phyloP scores from a whole-genome alignment of 164 flowering plant species.

The Chloranthus sessilifolius region DNA sequence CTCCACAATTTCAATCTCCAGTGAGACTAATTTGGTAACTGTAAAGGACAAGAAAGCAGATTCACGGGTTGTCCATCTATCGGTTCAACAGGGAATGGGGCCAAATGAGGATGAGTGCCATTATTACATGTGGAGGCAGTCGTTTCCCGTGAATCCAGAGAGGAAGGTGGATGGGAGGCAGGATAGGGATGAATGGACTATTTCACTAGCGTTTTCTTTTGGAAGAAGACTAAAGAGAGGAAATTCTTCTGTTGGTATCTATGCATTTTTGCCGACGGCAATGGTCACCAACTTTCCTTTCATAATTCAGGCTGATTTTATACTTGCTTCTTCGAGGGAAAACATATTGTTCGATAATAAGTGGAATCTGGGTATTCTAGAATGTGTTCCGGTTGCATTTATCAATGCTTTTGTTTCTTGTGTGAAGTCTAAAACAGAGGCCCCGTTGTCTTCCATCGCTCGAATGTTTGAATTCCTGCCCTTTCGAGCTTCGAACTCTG shows the following conservation, averaged over 20 bases:
- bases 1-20: slow-evolving; percentile 8
- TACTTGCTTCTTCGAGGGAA: slow-evolving; percentile 24
- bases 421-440: not conserved
- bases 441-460: slow-evolving; percentile 4
- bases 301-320: slow-evolving; percentile 21
- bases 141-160: slow-evolving; percentile 15
- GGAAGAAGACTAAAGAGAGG: slow-evolving; percentile 17
- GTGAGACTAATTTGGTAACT: slow-evolving; percentile 9
- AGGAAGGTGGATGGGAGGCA: slow-evolving; percentile 11
- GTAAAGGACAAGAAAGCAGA: slow-evolving; percentile 7
- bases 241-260: slow-evolving; percentile 11
- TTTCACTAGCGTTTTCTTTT: slow-evolving; percentile 18
- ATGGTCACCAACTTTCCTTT: slow-evolving; percentile 22
- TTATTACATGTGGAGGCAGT: slow-evolving; percentile 22
- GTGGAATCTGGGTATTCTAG: slow-evolving; percentile 24
- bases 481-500: not conserved
- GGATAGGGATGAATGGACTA: slow-evolving; percentile 13
- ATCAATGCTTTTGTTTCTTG: slow-evolving; percentile 15
- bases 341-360: slow-evolving; percentile 18
- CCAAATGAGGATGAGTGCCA: not conserved
- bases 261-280: slow-evolving; percentile 23
- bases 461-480: slow-evolving; percentile 15
- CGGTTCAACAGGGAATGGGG: slow-evolving; percentile 2
- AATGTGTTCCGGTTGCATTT: slow-evolving; percentile 16
- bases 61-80: slow-evolving; percentile 14